These are phyloP conservation scores for Morella rubra DNA, from an alignment of 306 rosid species.

Conservation along the genomic window DNA sequence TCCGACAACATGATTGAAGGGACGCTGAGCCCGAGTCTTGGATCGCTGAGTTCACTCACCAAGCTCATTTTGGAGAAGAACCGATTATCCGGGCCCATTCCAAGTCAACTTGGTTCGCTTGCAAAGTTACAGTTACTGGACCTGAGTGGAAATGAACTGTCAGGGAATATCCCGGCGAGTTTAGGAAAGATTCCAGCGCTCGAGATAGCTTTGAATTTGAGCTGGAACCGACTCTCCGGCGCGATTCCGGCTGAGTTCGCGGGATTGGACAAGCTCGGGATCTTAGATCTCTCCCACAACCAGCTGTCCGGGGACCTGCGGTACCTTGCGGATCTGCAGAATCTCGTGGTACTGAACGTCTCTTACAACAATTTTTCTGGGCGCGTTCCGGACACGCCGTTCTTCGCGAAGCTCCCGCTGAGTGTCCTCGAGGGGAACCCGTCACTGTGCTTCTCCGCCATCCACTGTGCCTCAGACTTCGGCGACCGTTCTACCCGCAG, in stretches of 20 bases:
- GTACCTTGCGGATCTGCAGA: slow-evolving; percentile 59
- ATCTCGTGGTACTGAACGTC: slow-evolving; percentile 82
- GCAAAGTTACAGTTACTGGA: slow-evolving; percentile 63
- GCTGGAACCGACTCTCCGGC: slow-evolving; percentile 71
- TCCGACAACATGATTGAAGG: slow-evolving; percentile 77
- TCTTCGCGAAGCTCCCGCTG: slow-evolving; percentile 76
- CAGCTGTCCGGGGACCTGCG: slow-evolving; percentile 63
- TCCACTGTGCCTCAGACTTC: slow-evolving; percentile 36
- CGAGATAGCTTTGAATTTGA: slow-evolving; percentile 79
- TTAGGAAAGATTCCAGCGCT: slow-evolving; percentile 68
- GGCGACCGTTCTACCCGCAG: slow-evolving; percentile 6
- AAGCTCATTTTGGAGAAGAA: slow-evolving; percentile 64
- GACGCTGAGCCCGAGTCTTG: slow-evolving; percentile 47
- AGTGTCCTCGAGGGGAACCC: slow-evolving; percentile 75
- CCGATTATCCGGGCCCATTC: slow-evolving; percentile 62
- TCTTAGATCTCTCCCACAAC: slow-evolving; percentile 78
- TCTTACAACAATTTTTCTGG: slow-evolving; percentile 83
- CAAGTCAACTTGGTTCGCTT: slow-evolving; percentile 61
- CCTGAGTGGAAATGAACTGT: slow-evolving; percentile 56
- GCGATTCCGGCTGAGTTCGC: slow-evolving; percentile 64
- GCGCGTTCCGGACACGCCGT: slow-evolving; percentile 68
- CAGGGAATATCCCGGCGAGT: slow-evolving; percentile 63
- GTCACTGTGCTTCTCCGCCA: slow-evolving; percentile 59
- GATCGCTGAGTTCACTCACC: slow-evolving; percentile 58
- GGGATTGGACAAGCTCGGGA: slow-evolving; percentile 62